Conservation (phyloP, 1,284 basidiomycete genomes). For the Bondarzewia mesenterica region DNA sequence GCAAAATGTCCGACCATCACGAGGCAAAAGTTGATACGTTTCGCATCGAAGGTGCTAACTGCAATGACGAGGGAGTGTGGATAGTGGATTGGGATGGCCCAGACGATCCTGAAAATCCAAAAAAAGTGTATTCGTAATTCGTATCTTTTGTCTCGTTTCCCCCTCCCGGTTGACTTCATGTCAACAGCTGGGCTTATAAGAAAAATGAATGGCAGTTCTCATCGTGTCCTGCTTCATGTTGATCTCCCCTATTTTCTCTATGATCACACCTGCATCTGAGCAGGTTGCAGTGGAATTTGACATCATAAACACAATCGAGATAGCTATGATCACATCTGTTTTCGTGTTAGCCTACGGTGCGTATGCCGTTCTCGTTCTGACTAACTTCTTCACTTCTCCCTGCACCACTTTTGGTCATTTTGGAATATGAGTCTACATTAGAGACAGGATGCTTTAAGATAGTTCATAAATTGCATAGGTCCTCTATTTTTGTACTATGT, state of each 20-base stretch:
- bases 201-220: slow-evolving; percentile 57
- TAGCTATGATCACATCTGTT: slow-evolving; percentile 56
- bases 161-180: no score
- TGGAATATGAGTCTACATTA: no score
- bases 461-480: no score
- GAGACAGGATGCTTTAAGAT: no score
- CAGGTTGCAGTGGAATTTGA: slow-evolving; percentile 1
- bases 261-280: background rate
- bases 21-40: no score
- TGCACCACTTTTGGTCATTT: background rate
- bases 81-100: slow-evolving; percentile 57
- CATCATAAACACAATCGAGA: slow-evolving; percentile 24
- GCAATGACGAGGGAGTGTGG: no score
- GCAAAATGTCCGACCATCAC: no score
- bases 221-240: slow-evolving; percentile 61
- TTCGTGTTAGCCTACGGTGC: slow-evolving; percentile 63
- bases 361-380: background rate
- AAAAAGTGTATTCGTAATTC: slow-evolving; percentile 37
- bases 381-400: background rate
- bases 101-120: slow-evolving; percentile 55
- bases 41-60: no score
- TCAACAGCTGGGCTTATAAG: slow-evolving; percentile 43
- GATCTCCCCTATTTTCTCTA: slow-evolving; percentile 50
- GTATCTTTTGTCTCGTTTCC: background rate
- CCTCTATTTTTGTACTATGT: no score